Base-by-base conservation (phyloP, 495 filamentous ascomycete genomes). In the Penicillium coffeae region DNA sequence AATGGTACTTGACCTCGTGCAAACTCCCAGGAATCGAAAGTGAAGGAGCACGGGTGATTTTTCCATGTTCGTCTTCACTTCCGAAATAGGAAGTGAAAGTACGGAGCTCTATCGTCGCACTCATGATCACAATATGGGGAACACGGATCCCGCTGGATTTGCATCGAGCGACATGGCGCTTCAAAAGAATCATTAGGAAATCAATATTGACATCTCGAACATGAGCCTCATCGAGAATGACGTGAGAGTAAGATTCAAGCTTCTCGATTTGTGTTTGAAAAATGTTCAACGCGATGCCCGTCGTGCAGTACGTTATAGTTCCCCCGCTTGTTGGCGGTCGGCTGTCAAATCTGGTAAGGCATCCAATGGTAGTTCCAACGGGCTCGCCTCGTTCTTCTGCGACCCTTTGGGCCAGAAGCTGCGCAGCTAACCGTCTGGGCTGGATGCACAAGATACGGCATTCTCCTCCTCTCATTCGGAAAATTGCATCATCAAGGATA, bases 211-310 rank as follows among this genome's bases (percentile, higher is more conserved):
- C 69, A 52, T 79, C 73, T 43, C 80, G 71, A 51, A 82, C 80
- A 56, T 84, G 81, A 27, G 83, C 79, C 62, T 84, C 81, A 45
- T 84, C 80, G 43, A 84, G 73, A 22, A 84, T 65, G 14, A 84
- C 60, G 48, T 83, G 77, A 5, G 79, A 75, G 30, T 72, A 55
- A 9, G 55, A 57, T 35, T 74, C 65, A 38, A 83, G 50, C 7
- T 69, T 51, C 12, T 64, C 51, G 19, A 64, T 55, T 20, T 55
- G 51, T 42, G 65, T 55, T 47, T 79, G 73, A 9, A 83, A 51
- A 41, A 75, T 68, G 42, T 73, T 71, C 20, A 81, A 62, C 15
- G 81, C 54, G 30, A 81, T 76, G 30, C 80, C 81, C 1, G 75
- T 76, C 5, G 80, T 84, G 58, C 81, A 83, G 48, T 78, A 84